phyloP scores from a whole-genome alignment of 768 basidiomycete genomes.

The Neoboletus magnificus region DNA sequence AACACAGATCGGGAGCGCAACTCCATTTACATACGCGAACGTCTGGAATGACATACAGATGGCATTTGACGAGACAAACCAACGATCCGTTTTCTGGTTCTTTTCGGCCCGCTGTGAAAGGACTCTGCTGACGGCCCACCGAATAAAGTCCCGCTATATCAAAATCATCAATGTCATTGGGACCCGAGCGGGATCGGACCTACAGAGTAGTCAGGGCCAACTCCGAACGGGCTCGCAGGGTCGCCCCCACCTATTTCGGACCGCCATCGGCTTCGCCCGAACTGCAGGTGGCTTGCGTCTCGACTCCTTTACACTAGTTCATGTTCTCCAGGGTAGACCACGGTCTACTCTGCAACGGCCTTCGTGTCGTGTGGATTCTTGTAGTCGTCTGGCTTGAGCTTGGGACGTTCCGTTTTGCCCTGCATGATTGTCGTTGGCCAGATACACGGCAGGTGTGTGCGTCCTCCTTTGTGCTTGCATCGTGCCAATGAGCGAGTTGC shows the following conservation, averaged over 20 bases:
- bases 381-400: conserved; percentile 71
- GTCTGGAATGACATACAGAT: conserved; percentile 8
- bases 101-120: neutral
- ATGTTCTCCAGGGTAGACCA: conserved; percentile 7
- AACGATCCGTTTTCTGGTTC: neutral
- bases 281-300: neutral
- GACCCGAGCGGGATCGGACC: neutral
- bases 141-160: neutral
- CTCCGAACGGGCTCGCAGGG: neutral
- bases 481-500: neutral
- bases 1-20: neutral
- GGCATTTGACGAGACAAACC: neutral
- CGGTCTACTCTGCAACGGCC: conserved; percentile 28
- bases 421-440: conserved; percentile 60
- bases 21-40: conserved; percentile 14
- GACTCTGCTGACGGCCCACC: neutral
- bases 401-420: conserved; percentile 48
- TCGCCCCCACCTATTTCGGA: neutral
- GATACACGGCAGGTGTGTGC: conserved; percentile 37
- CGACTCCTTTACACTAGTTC: neutral
- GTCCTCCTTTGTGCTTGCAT: neutral
- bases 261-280: conserved; percentile 11
- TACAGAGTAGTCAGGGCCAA: neutral
- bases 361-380: conserved; percentile 60
- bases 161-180: neutral